Evolutionary conservation across 2,329 filamentous ascomycete species (phyloP), one percentile per base, ranked within the genome.

Genomic region (Ceratocystis cubensis): DNA sequence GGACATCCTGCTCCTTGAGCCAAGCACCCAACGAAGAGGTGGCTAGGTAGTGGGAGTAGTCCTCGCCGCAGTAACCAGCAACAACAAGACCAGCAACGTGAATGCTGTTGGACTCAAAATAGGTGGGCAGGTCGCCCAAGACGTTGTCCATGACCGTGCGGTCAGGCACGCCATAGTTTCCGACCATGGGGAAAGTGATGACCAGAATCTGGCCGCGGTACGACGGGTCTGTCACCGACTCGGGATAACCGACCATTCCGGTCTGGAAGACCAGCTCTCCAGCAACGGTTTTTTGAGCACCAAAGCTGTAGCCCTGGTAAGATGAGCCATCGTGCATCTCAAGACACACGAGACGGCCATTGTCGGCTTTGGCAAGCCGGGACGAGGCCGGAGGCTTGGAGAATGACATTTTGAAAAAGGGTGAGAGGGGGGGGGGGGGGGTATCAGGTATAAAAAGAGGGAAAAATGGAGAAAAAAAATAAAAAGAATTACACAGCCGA

Each of bases 201-300:
- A 97, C 92, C 72, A 99, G 83, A 72, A 99, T 96, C 79, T 99
- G 93, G 69, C 89, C 89, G 63, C 88, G 87, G 78, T 94, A 93
- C 63, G 89, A 93, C 71, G 89, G 89, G 74, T 94, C 89, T 69
- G 89, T 93, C 72, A 94, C 82, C 61, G 88, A 95, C 81, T 99
- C 94, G 53, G 94, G 92, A 76, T 99, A 99, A 74, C 94, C 94
- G 72, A 97, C 94, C 92, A 97, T 96, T 77, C 94, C 94, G 67
- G 94, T 99, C 83, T 97, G 93, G 81, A 99, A 99, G 78, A 99
- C 94, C 75, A 99, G 82, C 82, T 99, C 94, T 76, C 94, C 94
- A 71, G 93, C 89, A 73, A 95, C 86, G 79, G 90, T 96, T 83
- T 92, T 96, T 74, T 90, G 83, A 70, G 93, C 92, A 77, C 94